Conservation (phyloP, 257 asterid species). For the Hygrophila difformis region DNA sequence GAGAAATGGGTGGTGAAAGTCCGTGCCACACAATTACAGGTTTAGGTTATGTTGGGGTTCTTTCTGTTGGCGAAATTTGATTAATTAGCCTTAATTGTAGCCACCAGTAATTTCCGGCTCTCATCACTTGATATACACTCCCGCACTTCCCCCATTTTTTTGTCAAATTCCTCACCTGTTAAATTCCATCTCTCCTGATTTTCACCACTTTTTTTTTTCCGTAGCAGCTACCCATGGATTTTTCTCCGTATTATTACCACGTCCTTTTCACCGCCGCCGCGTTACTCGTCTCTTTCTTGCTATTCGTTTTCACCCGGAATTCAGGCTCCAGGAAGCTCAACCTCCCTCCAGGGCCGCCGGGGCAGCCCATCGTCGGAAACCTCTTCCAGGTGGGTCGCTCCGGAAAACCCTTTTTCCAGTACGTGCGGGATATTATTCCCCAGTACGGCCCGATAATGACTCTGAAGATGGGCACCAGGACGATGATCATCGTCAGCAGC, state of each 20-base stretch:
- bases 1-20: no score
- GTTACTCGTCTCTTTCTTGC: conserved; percentile 30
- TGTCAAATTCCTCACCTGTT: no score
- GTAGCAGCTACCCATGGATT: conserved; percentile 57
- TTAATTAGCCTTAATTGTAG: conserved; percentile 19
- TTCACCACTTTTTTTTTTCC: conserved; percentile 49
- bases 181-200: conserved; percentile 28
- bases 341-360: conserved; percentile 84
- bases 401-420: conserved; percentile 63
- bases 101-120: conserved; percentile 39
- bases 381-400: conserved; percentile 79
- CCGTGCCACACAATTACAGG: no score
- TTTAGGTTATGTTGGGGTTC: no score
- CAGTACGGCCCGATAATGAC: conserved; percentile 68
- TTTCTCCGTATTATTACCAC: conserved; percentile 54
- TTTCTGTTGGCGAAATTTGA: conserved; percentile 14
- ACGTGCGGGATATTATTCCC: conserved; percentile 50
- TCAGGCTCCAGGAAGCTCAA: conserved; percentile 35
- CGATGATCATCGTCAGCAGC: conserved; percentile 55
- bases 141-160: neutral
- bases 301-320: conserved; percentile 35
- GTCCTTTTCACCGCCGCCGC: conserved; percentile 58
- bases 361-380: conserved; percentile 76
- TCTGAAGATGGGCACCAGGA: conserved; percentile 66
- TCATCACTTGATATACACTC: conserved; percentile 14